These are phyloP conservation scores for Fusarium verrucosum DNA, from an alignment of 2,329 filamentous ascomycete genomes.

Conservation along the genomic window DNA sequence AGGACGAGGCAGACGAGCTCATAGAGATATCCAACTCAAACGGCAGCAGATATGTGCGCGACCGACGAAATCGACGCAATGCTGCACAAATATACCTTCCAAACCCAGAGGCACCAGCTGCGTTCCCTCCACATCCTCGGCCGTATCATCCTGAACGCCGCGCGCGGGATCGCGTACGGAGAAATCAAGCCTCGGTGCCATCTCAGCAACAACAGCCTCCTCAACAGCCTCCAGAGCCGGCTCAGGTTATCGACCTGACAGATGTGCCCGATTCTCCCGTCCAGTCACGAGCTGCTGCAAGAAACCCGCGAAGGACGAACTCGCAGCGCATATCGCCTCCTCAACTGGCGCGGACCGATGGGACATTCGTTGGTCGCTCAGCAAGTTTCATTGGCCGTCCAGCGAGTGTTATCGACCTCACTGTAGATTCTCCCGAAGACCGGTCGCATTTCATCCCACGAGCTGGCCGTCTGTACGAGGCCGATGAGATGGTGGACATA, in stretches of 20 bases:
- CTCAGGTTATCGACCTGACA: slow-evolving; percentile 60
- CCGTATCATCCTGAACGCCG: slow-evolving; percentile 4
- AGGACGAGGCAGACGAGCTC: slow-evolving; percentile 35
- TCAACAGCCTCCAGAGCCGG: slow-evolving; percentile 20
- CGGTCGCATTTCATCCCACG: too few relatives aligned
- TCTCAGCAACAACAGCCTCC: slow-evolving; percentile 13
- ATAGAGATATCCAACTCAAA: slow-evolving; percentile 23
- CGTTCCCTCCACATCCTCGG: slow-evolving; percentile 8
- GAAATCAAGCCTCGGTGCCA: slow-evolving; percentile 2
- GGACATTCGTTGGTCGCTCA: slow-evolving; percentile 51
- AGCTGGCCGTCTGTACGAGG: too few relatives aligned
- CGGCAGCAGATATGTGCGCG: neutral
- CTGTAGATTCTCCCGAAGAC: slow-evolving; percentile 56
- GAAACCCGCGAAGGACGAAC: slow-evolving; percentile 55
- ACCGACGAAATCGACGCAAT: neutral
- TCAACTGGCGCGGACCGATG: slow-evolving; percentile 56
- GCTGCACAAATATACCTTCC: slow-evolving; percentile 31
- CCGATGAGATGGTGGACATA: slow-evolving; percentile 45
- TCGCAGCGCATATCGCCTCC: slow-evolving; percentile 55
- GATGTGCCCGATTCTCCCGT: slow-evolving; percentile 60
- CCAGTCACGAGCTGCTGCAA: slow-evolving; percentile 45
- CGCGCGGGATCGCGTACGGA: slow-evolving; percentile 14
- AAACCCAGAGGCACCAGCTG: slow-evolving; percentile 19
- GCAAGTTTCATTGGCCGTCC: slow-evolving; percentile 60
- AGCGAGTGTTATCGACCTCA: slow-evolving; percentile 62